Conservation (phyloP, 202 grass and related monocot genomes). For the Cymbopogon flexuosus region DNA sequence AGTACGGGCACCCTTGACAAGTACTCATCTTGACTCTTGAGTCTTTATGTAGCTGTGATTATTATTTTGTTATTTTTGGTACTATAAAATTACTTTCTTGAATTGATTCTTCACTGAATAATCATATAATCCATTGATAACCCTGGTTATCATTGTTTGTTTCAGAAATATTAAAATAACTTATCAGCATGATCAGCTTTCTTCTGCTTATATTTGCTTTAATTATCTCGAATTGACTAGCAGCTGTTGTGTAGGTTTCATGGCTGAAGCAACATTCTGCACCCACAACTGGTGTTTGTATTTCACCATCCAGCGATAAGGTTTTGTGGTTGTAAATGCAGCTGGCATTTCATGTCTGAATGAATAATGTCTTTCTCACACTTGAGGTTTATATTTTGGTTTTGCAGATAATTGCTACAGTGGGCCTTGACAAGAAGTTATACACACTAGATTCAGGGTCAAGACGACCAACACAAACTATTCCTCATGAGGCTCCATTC, state of each 20-base stretch:
- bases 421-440: constrained; percentile 95
- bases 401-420: constrained; percentile 70
- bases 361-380: constrained; percentile 4
- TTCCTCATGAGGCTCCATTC: constrained; percentile 88
- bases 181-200: constrained; percentile 16
- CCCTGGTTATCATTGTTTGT: constrained; percentile 24
- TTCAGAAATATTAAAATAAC: constrained; percentile 3
- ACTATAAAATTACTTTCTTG: constrained; percentile 3
- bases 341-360: constrained; percentile 17
- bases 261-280: constrained; percentile 99
- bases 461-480: constrained; percentile 65
- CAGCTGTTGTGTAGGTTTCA: constrained; percentile 48
- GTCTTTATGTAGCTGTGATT: neutral
- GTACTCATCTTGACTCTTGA: neutral
- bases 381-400: constrained; percentile 17
- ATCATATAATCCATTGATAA: neutral
- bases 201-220: constrained; percentile 2
- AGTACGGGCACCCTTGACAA: too few relatives aligned
- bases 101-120: neutral
- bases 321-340: constrained; percentile 42
- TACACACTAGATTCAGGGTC: constrained; percentile 67
- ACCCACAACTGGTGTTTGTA: constrained; percentile 84
- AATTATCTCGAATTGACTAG: constrained; percentile 11
- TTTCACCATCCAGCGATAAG: constrained; percentile 92
- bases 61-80: neutral